Conservation (phyloP, 1,284 basidiomycete genomes). For the Meira nashicola region DNA sequence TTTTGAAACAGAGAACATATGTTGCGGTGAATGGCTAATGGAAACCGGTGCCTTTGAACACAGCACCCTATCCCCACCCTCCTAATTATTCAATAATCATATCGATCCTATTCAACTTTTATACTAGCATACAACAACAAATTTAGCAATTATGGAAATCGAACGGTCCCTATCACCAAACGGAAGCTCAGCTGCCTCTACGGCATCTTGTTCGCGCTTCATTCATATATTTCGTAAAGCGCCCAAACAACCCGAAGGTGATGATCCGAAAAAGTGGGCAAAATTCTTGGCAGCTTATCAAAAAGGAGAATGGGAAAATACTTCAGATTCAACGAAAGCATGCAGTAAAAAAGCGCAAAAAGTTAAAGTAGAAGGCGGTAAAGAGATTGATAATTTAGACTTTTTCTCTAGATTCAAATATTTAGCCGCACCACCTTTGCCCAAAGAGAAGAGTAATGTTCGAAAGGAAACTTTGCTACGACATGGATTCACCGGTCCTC, state of each 20-base stretch:
- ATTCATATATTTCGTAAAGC: neutral
- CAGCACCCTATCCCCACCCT: too few relatives aligned
- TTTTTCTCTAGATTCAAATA: slow-evolving; percentile 9
- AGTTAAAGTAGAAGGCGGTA: neutral
- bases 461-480: slow-evolving; percentile 9
- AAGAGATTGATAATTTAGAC: neutral
- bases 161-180: neutral
- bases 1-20: too few relatives aligned
- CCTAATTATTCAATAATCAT: too few relatives aligned
- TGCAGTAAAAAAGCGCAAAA: neutral
- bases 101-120: too few relatives aligned
- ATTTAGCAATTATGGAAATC: neutral
- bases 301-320: slow-evolving; percentile 3
- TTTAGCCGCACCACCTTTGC: slow-evolving; percentile 3
- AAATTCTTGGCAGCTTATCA: slow-evolving; percentile 11
- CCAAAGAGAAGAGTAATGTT: neutral
- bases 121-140: too few relatives aligned
- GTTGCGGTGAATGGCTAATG: too few relatives aligned
- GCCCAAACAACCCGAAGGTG: slow-evolving; percentile 1
- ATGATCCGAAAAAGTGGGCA: slow-evolving; percentile 7
- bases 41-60: too few relatives aligned
- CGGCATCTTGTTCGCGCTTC: neutral
- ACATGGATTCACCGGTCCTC: neutral
- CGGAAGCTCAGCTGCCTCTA: neutral
- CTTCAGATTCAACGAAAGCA: neutral